These are phyloP conservation scores for Cladophialophora immunda DNA, from an alignment of 2,329 filamentous ascomycete species.

Conservation along the genomic window DNA sequence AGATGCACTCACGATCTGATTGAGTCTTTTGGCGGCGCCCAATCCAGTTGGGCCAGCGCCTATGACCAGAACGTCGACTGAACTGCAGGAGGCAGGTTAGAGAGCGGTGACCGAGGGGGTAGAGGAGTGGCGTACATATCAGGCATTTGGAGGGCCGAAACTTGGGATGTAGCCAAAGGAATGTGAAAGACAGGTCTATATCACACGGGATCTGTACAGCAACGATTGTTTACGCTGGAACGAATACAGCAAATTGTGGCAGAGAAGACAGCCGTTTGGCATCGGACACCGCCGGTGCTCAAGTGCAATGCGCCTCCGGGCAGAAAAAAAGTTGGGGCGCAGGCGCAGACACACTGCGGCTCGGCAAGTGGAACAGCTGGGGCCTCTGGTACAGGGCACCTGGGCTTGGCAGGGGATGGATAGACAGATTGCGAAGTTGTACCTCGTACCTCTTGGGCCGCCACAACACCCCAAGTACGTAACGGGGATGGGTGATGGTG, in stretches of 20 bases:
- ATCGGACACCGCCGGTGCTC: conserved; percentile 1
- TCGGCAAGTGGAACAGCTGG: conserved; percentile 1
- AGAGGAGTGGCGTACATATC: conserved; percentile 25
- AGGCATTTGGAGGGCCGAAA: conserved; percentile 25
- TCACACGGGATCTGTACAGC: not conserved
- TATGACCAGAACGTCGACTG: conserved; percentile 97
- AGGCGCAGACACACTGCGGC: not conserved
- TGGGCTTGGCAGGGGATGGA: conserved; percentile 13
- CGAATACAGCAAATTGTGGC: not conserved
- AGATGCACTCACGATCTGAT: conserved; percentile 81
- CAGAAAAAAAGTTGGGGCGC: conserved; percentile 15
- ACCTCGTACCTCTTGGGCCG: not conserved
- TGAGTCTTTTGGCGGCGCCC: conserved; percentile 95
- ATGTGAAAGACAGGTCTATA: conserved; percentile 7
- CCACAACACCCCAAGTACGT: not conserved
- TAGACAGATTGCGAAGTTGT: not conserved
- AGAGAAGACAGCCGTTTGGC: conserved; percentile 4
- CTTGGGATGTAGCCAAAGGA: conserved; percentile 11
- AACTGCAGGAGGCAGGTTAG: conserved; percentile 61
- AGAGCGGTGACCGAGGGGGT: conserved; percentile 1
- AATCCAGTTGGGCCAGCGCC: conserved; percentile 97
- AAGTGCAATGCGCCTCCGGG: not conserved
- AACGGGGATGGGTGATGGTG: not conserved
- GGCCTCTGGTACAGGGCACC: not conserved
- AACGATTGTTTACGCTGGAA: conserved; percentile 6